Evolutionary conservation across 1,284 basidiomycete species (phyloP).

Genomic region (Veloboletus limbatus): DNA sequence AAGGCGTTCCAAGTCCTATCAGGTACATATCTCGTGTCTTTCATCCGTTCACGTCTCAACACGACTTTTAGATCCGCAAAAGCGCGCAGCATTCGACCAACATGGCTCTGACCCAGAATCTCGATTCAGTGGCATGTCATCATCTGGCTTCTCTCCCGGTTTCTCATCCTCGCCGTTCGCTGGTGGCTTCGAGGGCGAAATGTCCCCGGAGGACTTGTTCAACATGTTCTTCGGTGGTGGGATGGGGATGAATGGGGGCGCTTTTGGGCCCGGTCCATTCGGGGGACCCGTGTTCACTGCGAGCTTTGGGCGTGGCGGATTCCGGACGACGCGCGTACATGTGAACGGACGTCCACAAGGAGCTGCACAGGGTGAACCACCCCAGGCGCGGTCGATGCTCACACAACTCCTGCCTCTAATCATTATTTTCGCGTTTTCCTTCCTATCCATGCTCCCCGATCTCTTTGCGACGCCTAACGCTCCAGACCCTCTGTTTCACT

Average conservation of each 20-base stretch:
- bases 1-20: slow-evolving; percentile 97
- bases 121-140: slow-evolving; percentile 67
- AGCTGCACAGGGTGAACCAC: slow-evolving; percentile 33
- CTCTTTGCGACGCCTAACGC: slow-evolving; percentile 65
- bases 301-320: slow-evolving; percentile 74
- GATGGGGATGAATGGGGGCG: slow-evolving; percentile 44
- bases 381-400: slow-evolving; percentile 61
- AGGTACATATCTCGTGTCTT: slow-evolving; percentile 63
- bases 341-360: slow-evolving; percentile 38
- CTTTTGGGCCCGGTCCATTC: slow-evolving; percentile 41
- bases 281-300: slow-evolving; percentile 67
- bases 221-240: slow-evolving; percentile 93
- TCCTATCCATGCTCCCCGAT: slow-evolving; percentile 81
- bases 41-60: slow-evolving; percentile 6
- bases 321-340: slow-evolving; percentile 61
- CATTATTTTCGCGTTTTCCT: slow-evolving; percentile 79
- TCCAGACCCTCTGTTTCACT: slow-evolving; percentile 83
- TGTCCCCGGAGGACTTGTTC: slow-evolving; percentile 95
- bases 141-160: slow-evolving; percentile 51
- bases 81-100: slow-evolving; percentile 86
- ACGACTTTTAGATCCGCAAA: slow-evolving; percentile 69
- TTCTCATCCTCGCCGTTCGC: slow-evolving; percentile 53
- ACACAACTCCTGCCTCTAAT: slow-evolving; percentile 87
- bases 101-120: slow-evolving; percentile 86
- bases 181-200: slow-evolving; percentile 73